Conservation (phyloP, 805 yeast genomes). For the Yamadazyma scolyti region DNA sequence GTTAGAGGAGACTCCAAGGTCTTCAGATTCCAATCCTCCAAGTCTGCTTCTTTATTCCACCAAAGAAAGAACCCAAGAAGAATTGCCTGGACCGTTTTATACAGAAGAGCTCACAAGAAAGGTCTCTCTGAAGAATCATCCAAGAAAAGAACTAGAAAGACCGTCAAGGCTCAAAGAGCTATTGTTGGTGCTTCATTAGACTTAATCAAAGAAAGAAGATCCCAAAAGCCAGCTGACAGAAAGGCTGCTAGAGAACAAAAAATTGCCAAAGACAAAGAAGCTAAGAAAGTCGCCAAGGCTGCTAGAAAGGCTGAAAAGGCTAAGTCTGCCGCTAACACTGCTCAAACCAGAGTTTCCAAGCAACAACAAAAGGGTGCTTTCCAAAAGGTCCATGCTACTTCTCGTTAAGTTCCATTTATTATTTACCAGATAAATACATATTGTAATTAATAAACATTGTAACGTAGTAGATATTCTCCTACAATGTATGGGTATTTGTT, state of each 20-base stretch:
- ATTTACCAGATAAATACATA: slow-evolving; percentile 11
- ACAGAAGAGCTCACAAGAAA: slow-evolving; percentile 99
- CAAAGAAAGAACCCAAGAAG: slow-evolving; percentile 99
- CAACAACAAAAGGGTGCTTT: slow-evolving; percentile 97
- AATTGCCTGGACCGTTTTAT: slow-evolving; percentile 98
- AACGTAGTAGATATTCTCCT: slow-evolving; percentile 19
- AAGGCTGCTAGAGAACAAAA: slow-evolving; percentile 95
- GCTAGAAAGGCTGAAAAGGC: slow-evolving; percentile 95
- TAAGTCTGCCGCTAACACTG: slow-evolving; percentile 71
- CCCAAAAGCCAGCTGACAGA: slow-evolving; percentile 94
- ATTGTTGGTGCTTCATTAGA: slow-evolving; percentile 99
- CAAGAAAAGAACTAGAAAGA: slow-evolving; percentile 95
- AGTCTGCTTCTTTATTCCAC: slow-evolving; percentile 95
- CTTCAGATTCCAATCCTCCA: slow-evolving; percentile 98
- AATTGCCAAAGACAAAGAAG: slow-evolving; percentile 76
- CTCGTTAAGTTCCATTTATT: slow-evolving; percentile 62
- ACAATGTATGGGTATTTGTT: slow-evolving; percentile 16
- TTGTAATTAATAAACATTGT: slow-evolving; percentile 13
- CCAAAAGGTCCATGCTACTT: slow-evolving; percentile 94
- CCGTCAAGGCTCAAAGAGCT: slow-evolving; percentile 98
- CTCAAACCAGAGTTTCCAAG: slow-evolving; percentile 71
- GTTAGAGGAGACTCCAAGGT: slow-evolving; percentile 99
- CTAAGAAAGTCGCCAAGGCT: slow-evolving; percentile 89
- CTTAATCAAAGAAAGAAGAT: slow-evolving; percentile 96
- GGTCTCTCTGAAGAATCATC: slow-evolving; percentile 98